Conservation (phyloP, 2,329 filamentous ascomycete genomes). For the Trichophyton simii region DNA sequence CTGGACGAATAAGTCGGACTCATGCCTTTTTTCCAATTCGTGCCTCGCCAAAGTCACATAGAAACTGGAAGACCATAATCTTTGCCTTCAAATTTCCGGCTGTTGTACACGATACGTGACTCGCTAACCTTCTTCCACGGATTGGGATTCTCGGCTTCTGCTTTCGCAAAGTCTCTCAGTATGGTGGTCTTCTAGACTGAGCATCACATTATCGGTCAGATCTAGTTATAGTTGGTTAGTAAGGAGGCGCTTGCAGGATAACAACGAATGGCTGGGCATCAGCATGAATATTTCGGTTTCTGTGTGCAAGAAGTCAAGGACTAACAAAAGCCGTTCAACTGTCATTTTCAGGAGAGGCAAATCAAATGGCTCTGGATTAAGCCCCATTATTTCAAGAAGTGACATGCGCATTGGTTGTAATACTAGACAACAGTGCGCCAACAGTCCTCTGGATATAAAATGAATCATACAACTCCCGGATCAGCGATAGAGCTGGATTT, state of each 20-base stretch:
- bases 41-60: constrained; percentile 22
- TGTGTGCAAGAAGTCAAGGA: constrained; percentile 22
- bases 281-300: constrained; percentile 20
- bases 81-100: constrained; percentile 6
- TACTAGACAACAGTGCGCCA: not conserved
- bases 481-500: not conserved
- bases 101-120: constrained; percentile 20
- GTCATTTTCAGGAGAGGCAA: constrained; percentile 15
- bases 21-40: constrained; percentile 14
- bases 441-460: not conserved
- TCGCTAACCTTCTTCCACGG: constrained; percentile 17
- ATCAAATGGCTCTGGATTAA: constrained; percentile 10
- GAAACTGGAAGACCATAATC: constrained; percentile 12
- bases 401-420: not conserved
- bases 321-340: constrained; percentile 16
- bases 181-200: constrained; percentile 20
- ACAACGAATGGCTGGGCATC: constrained; percentile 11
- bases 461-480: not conserved
- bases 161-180: constrained; percentile 19
- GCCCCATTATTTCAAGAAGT: not conserved
- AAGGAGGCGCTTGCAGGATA: not conserved
- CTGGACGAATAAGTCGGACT: constrained; percentile 15
- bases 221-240: constrained; percentile 14
- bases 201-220: constrained; percentile 22
- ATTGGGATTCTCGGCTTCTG: constrained; percentile 19